Evolutionary conservation across 352 stramenopile species (phyloP), one percentile per base, ranked within the genome.

Genomic region (Halophytophthora batemanensis): DNA sequence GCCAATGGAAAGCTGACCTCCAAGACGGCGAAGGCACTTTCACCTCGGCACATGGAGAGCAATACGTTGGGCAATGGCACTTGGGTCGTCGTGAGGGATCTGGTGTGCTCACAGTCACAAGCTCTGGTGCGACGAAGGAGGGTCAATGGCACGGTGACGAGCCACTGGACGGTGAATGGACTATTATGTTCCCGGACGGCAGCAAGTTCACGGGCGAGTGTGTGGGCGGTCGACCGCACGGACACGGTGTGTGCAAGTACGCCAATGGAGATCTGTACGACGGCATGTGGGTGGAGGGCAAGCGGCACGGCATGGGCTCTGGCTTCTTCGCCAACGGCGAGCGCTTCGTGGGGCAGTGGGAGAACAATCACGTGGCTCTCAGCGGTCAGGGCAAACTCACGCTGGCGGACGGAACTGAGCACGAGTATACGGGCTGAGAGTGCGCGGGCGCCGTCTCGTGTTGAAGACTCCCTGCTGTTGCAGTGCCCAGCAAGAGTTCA

Each of bases 181-280:
- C 75, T 6, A 91, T 91, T 47, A 60, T 62, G n/a, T 91, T 91
- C 45, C 68, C 81, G 15, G 77, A 87, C 34, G 64, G 74, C 25
- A 89, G 77, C 56, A 86, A 87, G 50, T 91, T 88, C 58, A 88
- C 71, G 11, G 81, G 81, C 11, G 50, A 75, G 31, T 91, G 81
- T 23, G 59, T 88, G 15, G 72, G 71, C 8, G 69, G 74, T n/a
- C 67, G 74, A 21, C 77, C 81, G 12, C 77, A 92, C 29, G 78
- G 84, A 8, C 77, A 61, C 15, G 84, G 84, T 3, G 69, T 90
- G 33, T 84, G 88, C 53, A 88, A 89, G 40, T 93, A 92, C 38
- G 77, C 82, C 35, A 87, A 87, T 34, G 84, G 86, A 2, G 86
- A 95, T 41, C 38, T 89, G 39, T 96, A 95, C 58, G 80, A 87